These are phyloP conservation scores for Capsicum chinense DNA, from an alignment of 257 asterid genomes.

Conservation along the genomic window DNA sequence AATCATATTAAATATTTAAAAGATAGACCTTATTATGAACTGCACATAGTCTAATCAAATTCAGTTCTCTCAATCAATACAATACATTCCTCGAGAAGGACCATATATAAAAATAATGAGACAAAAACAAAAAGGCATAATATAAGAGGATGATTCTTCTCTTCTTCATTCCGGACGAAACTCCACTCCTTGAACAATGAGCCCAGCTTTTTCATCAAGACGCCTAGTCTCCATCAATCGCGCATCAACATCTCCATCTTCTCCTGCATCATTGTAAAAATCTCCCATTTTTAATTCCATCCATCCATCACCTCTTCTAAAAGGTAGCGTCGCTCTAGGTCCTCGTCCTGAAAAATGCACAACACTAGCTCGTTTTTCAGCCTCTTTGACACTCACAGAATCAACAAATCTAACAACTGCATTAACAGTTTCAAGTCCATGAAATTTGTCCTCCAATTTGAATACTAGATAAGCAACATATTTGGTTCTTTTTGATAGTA, in stretches of 20 bases:
- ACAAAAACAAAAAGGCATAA: background rate
- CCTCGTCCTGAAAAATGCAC: conserved; percentile 29
- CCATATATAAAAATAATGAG: background rate
- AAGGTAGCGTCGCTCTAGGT: conserved; percentile 36
- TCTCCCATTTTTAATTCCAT: conserved; percentile 60
- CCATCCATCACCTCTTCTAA: conserved; percentile 62
- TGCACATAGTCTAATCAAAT: background rate
- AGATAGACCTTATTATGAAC: background rate
- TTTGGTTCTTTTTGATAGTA: conserved; percentile 43
- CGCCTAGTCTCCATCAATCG: conserved; percentile 51
- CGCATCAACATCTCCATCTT: conserved; percentile 42
- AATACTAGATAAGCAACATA: conserved; percentile 43
- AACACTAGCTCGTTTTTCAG: conserved; percentile 22
- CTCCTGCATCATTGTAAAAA: conserved; percentile 34
- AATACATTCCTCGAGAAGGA: background rate
- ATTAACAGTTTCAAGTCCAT: conserved; percentile 43
- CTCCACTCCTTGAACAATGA: conserved; percentile 66
- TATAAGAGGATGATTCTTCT: background rate
- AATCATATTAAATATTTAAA: background rate
- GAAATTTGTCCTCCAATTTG: conserved; percentile 40
- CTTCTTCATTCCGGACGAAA: conserved; percentile 48
- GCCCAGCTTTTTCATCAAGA: conserved; percentile 50
- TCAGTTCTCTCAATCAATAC: background rate
- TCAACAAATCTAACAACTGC: conserved; percentile 42
- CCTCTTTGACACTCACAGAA: background rate